Conservation (phyloP, 106 monocot genomes). For the Narthecium ossifragum region DNA sequence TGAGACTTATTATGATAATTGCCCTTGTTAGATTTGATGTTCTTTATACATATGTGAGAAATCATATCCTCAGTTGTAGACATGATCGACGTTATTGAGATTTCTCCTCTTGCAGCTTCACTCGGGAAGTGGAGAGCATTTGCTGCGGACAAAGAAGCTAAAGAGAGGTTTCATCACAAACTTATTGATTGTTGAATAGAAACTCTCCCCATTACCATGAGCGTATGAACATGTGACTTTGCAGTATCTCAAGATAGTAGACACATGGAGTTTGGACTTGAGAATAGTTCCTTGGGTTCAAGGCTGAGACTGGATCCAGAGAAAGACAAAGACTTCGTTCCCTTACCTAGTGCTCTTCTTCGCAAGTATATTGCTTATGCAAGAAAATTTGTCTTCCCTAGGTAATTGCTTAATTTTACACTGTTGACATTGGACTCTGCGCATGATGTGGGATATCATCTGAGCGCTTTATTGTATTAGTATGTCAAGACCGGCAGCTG, state of each 20-base stretch:
- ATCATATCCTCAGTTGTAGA: too few relatives aligned
- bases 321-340: conserved; percentile 79
- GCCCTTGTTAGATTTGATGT: not conserved
- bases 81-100: too few relatives aligned
- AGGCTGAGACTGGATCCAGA: conserved; percentile 59
- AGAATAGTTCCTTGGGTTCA: conserved; percentile 51
- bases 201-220: not conserved
- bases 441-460: not conserved
- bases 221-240: not conserved
- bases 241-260: conserved; percentile 32
- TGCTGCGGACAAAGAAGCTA: conserved; percentile 42
- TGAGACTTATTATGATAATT: not conserved
- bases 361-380: conserved; percentile 97
- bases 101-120: conserved; percentile 56
- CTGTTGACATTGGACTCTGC: not conserved
- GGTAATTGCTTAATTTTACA: conserved; percentile 26
- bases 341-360: conserved; percentile 79
- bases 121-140: conserved; percentile 34
- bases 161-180: conserved; percentile 33
- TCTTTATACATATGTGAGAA: too few relatives aligned
- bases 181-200: not conserved
- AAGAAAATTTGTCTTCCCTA: conserved; percentile 74
- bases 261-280: conserved; percentile 20
- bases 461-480: conserved; percentile 24
- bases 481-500: conserved; percentile 84